Conservation (phyloP, 139 green algal genomes). For the Yamagishiella unicocca region DNA sequence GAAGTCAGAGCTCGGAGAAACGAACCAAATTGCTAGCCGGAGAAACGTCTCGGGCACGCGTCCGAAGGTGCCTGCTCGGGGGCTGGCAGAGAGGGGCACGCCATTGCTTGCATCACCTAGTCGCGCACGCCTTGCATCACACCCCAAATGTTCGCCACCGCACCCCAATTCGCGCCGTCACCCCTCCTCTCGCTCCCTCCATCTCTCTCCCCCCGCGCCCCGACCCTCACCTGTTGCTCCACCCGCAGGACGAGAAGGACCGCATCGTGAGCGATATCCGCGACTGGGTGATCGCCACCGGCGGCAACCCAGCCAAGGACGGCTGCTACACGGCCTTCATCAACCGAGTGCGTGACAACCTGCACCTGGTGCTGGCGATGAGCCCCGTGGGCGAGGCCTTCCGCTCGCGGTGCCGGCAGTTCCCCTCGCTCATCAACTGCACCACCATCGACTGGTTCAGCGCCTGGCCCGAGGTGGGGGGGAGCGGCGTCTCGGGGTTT, state of each 20-base stretch:
- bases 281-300: conserved; percentile 68
- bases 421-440: conserved; percentile 89
- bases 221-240: neutral
- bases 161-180: too few relatives aligned
- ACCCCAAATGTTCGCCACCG: too few relatives aligned
- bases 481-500: too few relatives aligned
- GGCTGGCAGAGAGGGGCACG: too few relatives aligned
- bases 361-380: conserved; percentile 89
- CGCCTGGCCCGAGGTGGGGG: conserved; percentile 69
- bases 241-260: conserved; percentile 81
- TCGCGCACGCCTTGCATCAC: too few relatives aligned
- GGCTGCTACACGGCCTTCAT: conserved; percentile 82
- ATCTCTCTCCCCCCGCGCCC: too few relatives aligned
- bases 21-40: too few relatives aligned
- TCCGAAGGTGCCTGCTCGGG: too few relatives aligned
- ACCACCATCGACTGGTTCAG: conserved; percentile 90
- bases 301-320: conserved; percentile 66
- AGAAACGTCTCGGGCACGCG: too few relatives aligned
- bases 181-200: too few relatives aligned
- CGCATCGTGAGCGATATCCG: conserved; percentile 78
- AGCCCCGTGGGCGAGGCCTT: conserved; percentile 85
- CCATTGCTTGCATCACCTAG: too few relatives aligned
- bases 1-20: too few relatives aligned
- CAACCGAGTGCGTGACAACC: conserved; percentile 82
- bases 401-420: conserved; percentile 77